A percentile compares a stretch with the other conserved stretches of the same genome.
Evolutionary conservation across 257 asterid species (phyloP).

Genomic region (Solanum sitiens): DNA sequence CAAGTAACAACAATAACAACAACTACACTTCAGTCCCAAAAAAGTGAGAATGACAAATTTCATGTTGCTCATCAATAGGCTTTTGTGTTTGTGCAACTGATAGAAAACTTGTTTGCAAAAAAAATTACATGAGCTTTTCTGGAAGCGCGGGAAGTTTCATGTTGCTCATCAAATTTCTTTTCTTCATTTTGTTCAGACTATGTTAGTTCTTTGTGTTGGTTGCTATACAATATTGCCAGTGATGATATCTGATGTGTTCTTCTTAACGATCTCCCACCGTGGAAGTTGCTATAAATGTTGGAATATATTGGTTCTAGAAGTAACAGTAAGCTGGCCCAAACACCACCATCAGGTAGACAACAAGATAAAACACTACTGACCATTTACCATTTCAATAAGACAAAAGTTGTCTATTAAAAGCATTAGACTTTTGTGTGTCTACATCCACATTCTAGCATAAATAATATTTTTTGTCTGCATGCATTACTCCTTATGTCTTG

Average conservation of each 20-base stretch:
- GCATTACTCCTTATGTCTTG: too few species aligned
- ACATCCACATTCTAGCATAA: too few species aligned
- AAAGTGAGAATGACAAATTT: not conserved
- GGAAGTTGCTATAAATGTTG: constrained; percentile 28
- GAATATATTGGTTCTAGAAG: not conserved
- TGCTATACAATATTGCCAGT: not conserved
- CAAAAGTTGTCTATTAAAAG: too few species aligned
- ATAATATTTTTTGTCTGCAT: too few species aligned
- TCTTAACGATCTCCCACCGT: constrained; percentile 48
- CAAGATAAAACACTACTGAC: too few species aligned
- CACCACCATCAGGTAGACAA: too few species aligned
- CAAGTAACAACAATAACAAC: not conserved
- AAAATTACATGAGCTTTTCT: not conserved
- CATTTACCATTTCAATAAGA: too few species aligned
- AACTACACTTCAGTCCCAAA: not conserved
- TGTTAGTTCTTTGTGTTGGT: not conserved
- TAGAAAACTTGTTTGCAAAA: not conserved
- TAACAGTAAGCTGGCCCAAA: too few species aligned
- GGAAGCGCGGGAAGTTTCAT: not conserved
- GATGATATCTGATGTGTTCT: not conserved
- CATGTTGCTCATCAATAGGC: not conserved
- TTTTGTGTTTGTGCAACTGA: not conserved
- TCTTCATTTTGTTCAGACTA: not conserved
- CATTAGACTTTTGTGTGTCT: too few species aligned
- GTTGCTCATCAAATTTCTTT: not conserved